Base-by-base conservation (phyloP, 371 early-diverging fungal genomes). In the Mortierella sp. region DNA sequence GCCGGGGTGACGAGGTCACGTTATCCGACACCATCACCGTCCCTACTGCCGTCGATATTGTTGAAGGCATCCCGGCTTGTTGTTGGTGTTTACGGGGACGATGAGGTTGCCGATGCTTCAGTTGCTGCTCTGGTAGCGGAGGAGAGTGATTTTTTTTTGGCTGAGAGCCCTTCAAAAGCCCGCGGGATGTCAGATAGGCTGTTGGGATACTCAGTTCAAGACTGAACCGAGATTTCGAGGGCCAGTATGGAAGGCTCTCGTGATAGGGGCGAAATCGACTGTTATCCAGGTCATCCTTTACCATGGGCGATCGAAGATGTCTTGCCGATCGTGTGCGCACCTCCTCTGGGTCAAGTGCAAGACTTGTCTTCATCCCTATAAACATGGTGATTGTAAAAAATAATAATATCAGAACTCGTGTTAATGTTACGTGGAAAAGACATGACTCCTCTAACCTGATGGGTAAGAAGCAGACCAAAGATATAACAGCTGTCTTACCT, bases 281-380 rank as follows among this genome's bases (percentile, higher is more conserved):
- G 31, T 73, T 57, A 1, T 54, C 67, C 0, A 31, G 3, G 50
- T 70, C 78, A 16, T 69, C 64, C 10, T 51, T 73, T 31, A 70
- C 26, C 21, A 48, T 40, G 24, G 76, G 72, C 37, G 82, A 61
- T 50, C 82, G 74, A 40, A 69, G 64, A 34, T 71, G 72, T 34
- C 78, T 74, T 8, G 75, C 72, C 21, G 82, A 75, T 51, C 64
- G 43, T 37, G 11, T 26, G 16, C 73, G 85, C 37, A 86, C 86
- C 28, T 86, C 86, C 11, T 81, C 82, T 2, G 86, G 86, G 19
- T 86, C 86, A 24, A 86, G 55, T 0, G 75, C 86, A 13, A 86
- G 59, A 55, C 86, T 86, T 2, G 86, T 86, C 50, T 71, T 81
- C 79, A 86, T 86, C 11, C 79, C 86, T 86, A 71, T 21, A 34